Evolutionary conservation across 2,329 filamentous ascomycete species (phyloP).

Genomic region (Pseudocercospora musae): DNA sequence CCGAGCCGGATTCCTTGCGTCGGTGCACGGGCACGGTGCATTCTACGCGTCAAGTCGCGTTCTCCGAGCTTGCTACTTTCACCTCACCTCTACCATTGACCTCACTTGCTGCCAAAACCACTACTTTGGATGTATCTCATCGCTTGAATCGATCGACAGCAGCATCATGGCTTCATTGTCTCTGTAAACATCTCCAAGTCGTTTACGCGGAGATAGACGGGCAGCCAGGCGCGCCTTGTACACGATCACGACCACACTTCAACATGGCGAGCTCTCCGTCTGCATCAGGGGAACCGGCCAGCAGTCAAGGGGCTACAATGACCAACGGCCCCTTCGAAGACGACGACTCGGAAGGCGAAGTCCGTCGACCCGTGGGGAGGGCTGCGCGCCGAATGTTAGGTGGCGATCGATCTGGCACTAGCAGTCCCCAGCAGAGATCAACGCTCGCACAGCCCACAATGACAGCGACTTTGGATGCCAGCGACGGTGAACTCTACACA

Average conservation of each 20-base stretch:
- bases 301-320: background rate
- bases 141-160: background rate
- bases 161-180: background rate
- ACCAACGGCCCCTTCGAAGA: slow-evolving; percentile 8
- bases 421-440: slow-evolving; percentile 1
- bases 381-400: slow-evolving; percentile 33
- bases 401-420: background rate
- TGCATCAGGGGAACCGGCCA: background rate
- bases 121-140: background rate
- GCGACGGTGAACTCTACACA: slow-evolving; percentile 32
- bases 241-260: background rate
- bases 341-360: slow-evolving; percentile 22
- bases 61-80: background rate
- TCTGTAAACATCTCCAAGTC: background rate
- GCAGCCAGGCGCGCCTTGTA: background rate
- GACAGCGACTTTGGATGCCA: background rate
- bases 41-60: background rate
- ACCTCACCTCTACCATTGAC: background rate
- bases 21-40: background rate
- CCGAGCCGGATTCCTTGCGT: background rate
- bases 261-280: slow-evolving; percentile 12
- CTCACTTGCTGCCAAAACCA: background rate
- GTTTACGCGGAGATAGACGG: background rate
- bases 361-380: slow-evolving; percentile 28
- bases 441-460: background rate